Evolutionary conservation across 345 rosid genomes (phyloP).

Genomic region (Odontarrhena argentea): DNA sequence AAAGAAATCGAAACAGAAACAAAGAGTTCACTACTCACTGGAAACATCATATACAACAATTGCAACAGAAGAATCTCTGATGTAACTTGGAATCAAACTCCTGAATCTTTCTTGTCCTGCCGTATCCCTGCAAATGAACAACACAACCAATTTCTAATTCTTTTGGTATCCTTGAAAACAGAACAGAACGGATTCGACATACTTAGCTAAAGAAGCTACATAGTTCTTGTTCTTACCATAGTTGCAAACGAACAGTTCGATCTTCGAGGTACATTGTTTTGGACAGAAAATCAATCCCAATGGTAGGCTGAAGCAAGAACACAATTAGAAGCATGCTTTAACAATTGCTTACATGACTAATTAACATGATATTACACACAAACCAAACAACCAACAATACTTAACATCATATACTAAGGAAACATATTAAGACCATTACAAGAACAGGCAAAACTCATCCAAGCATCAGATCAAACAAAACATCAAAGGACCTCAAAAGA

Average conservation of each 20-base stretch:
- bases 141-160: neutral
- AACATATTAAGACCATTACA: neutral
- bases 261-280: slow-evolving; percentile 97
- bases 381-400: neutral
- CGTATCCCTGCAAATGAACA: slow-evolving; percentile 63
- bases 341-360: neutral
- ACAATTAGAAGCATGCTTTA: neutral
- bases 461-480: no score
- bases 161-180: neutral
- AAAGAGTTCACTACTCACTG: slow-evolving; percentile 49
- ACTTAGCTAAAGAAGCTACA: no score
- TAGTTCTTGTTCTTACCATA: slow-evolving; percentile 51
- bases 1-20: neutral
- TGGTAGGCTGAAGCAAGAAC: slow-evolving; percentile 63
- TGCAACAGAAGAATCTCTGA: slow-evolving; percentile 95
- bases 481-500: neutral
- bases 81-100: slow-evolving; percentile 93
- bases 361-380: neutral
- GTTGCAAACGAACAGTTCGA: slow-evolving; percentile 89
- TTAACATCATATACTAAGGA: slow-evolving; percentile 10
- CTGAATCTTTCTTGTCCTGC: slow-evolving; percentile 97
- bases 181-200: neutral
- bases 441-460: neutral
- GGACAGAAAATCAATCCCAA: slow-evolving; percentile 88
- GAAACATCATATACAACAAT: slow-evolving; percentile 90